Evolutionary conservation across 371 early-diverging fungal species (phyloP).

Genomic region (Vairimorpha apis): DNA sequence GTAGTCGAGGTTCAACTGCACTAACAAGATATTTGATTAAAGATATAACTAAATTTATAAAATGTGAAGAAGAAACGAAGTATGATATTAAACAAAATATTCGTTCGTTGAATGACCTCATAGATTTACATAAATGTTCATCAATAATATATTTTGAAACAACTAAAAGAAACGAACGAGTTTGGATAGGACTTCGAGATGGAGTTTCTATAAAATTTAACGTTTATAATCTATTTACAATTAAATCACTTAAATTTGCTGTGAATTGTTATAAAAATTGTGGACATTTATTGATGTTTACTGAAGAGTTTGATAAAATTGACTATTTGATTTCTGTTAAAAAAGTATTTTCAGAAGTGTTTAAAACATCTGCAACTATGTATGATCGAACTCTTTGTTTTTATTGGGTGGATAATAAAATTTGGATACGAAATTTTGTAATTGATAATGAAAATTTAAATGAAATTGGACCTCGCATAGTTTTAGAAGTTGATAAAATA

Average conservation of each 20-base stretch:
- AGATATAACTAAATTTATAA: constrained; percentile 38
- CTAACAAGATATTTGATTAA: constrained; percentile 21
- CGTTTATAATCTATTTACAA: constrained; percentile 27
- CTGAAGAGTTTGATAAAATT: constrained; percentile 51
- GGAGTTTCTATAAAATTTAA: constrained; percentile 41
- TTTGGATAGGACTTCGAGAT: constrained; percentile 43
- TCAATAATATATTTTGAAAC: constrained; percentile 44
- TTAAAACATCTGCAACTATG: constrained; percentile 18
- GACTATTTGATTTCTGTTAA: constrained; percentile 30
- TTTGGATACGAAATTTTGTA: constrained; percentile 46
- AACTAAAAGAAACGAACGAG: constrained; percentile 34
- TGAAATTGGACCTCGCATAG: constrained; percentile 58
- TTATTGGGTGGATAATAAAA: constrained; percentile 36
- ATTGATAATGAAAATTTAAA: constrained; percentile 26
- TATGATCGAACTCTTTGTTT: constrained; percentile 51
- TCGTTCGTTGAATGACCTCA: constrained; percentile 19
- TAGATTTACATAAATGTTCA: constrained; percentile 46
- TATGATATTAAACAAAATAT: constrained; percentile 40
- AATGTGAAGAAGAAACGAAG: constrained; percentile 38
- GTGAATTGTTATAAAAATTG: constrained; percentile 38
- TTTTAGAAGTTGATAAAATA: constrained; percentile 46
- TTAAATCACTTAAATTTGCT: constrained; percentile 30
- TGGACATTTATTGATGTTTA: constrained; percentile 48
- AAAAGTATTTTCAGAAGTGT: constrained; percentile 28
- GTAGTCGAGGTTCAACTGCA: constrained; percentile 33